A percentile compares a stretch with the other conserved stretches of the same genome.
phyloP scores from a whole-genome alignment of 495 filamentous ascomycete genomes.

The Podospora pseudoanserina region DNA sequence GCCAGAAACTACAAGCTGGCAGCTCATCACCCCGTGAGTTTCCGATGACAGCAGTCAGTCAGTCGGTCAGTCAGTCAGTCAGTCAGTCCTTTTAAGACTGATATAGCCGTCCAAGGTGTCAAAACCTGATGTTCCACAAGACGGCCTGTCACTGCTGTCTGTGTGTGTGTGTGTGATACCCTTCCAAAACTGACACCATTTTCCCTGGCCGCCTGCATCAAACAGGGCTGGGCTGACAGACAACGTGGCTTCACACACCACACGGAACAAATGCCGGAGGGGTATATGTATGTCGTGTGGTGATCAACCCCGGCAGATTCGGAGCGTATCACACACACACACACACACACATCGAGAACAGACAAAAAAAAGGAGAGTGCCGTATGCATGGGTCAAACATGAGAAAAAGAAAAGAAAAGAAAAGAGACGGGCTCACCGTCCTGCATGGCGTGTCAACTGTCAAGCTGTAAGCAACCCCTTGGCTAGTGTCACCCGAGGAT shows the following conservation, averaged over 20 bases:
- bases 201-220: background rate
- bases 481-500: constrained; percentile 10
- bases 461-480: constrained; percentile 14
- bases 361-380: background rate
- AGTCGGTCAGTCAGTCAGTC: too few relatives aligned
- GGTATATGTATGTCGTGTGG: background rate
- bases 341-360: too few relatives aligned
- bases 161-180: background rate
- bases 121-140: background rate
- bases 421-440: constrained; percentile 1
- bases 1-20: too few relatives aligned
- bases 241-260: background rate
- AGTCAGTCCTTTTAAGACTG: too few relatives aligned
- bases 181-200: background rate
- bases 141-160: too few relatives aligned
- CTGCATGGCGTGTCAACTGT: background rate
- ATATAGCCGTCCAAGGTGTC: too few relatives aligned
- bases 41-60: too few relatives aligned
- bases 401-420: background rate
- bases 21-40: too few relatives aligned
- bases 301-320: background rate
- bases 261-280: background rate
- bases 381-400: background rate
- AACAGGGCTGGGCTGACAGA: background rate
- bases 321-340: background rate